Evolutionary conservation across 2,329 filamentous ascomycete species (phyloP).

Genomic region (Beauveria sp.): DNA sequence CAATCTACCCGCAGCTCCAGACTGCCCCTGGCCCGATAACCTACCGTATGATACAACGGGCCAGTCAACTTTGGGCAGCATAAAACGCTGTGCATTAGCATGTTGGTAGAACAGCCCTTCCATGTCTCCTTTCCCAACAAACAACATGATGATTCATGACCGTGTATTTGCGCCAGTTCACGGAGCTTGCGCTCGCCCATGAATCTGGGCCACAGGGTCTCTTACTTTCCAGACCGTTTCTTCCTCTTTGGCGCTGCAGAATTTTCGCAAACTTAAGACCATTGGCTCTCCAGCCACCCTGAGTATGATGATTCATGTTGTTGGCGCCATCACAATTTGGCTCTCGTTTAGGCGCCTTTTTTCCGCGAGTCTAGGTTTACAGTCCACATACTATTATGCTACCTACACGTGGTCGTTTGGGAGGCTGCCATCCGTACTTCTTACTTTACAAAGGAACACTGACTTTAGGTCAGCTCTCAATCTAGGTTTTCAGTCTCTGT

Average conservation of each 20-base stretch:
- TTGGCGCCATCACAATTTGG: not conserved
- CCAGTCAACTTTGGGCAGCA: not conserved
- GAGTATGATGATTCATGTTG: not conserved
- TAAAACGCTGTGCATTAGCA: not conserved
- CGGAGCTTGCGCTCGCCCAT: not conserved
- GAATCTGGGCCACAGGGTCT: not conserved
- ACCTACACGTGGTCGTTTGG: no score
- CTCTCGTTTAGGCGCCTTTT: not conserved
- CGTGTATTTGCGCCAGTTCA: not conserved
- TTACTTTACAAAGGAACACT: no score
- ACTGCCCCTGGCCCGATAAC: not conserved
- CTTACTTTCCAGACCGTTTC: not conserved
- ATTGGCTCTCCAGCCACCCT: not conserved
- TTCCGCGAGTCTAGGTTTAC: not conserved
- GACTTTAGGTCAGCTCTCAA: no score
- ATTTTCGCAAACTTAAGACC: not conserved
- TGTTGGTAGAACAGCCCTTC: not conserved
- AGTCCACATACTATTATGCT: no score
- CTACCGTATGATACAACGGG: not conserved
- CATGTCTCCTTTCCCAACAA: not conserved
- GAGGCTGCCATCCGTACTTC: no score
- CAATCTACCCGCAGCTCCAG: not conserved
- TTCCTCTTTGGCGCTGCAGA: not conserved
- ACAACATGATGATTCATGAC: not conserved
- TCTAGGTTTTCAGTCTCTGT: not conserved